Evolutionary conservation across 306 rosid genomes (phyloP).

Genomic region (Cucurbita argyrosperma): DNA sequence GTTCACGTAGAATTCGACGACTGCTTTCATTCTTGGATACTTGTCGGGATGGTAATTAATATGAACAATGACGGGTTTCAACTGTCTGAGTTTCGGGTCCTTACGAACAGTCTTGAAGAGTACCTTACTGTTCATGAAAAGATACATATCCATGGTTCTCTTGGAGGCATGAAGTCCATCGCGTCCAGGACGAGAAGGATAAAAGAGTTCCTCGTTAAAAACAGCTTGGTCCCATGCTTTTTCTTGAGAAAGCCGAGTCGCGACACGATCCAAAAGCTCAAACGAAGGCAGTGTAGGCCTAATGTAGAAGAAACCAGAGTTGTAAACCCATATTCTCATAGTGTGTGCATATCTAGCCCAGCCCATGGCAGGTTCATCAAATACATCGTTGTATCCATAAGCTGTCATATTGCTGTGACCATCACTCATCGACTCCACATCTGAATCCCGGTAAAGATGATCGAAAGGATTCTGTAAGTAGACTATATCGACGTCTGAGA

Average conservation of each 20-base stretch:
- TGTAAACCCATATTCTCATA: constrained; percentile 89
- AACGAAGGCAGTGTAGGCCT: constrained; percentile 82
- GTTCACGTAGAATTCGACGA: constrained; percentile 51
- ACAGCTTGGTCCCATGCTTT: constrained; percentile 88
- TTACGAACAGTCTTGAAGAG: constrained; percentile 78
- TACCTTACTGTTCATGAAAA: constrained; percentile 85
- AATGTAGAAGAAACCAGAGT: constrained; percentile 82
- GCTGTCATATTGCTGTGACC: constrained; percentile 75
- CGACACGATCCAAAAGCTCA: constrained; percentile 78
- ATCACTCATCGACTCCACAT: constrained; percentile 86
- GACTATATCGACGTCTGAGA: constrained; percentile 77
- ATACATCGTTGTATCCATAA: constrained; percentile 75
- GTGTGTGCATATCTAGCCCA: constrained; percentile 93
- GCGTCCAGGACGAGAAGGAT: constrained; percentile 70
- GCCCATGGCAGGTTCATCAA: constrained; percentile 83
- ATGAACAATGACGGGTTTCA: constrained; percentile 78
- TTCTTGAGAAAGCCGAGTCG: constrained; percentile 43
- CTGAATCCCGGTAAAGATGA: constrained; percentile 69
- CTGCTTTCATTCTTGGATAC: constrained; percentile 66
- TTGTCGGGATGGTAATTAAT: constrained; percentile 78
- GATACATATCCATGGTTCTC: constrained; percentile 78
- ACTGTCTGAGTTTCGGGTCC: constrained; percentile 39
- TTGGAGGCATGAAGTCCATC: constrained; percentile 74
- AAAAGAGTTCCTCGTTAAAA: constrained; percentile 73
- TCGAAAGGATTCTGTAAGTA: constrained; percentile 84